Evolutionary conservation across 805 yeast species (phyloP).

Genomic region (Metschnikowia lunata): DNA sequence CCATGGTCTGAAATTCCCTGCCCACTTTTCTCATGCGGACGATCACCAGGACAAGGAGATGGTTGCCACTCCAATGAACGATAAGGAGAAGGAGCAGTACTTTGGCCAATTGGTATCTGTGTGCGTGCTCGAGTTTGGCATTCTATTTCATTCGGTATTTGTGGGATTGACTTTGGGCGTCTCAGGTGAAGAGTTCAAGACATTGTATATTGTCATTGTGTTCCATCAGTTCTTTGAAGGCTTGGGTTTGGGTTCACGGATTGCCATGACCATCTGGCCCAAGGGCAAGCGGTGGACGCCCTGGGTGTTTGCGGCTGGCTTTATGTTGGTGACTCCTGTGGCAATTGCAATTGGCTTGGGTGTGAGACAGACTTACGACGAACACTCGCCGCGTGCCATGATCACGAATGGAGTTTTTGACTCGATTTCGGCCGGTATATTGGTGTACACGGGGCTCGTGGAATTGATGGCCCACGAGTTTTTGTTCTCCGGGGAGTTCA

Average conservation of each 20-base stretch:
- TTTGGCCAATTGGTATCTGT: conserved; percentile 54
- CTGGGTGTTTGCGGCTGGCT: conserved; percentile 30
- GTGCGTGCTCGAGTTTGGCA: conserved; percentile 70
- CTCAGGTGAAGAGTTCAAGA: conserved; percentile 68
- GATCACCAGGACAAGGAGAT: conserved; percentile 43
- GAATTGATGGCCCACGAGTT: conserved; percentile 40
- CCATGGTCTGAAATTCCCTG: conserved; percentile 25
- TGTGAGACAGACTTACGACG: conserved; percentile 29
- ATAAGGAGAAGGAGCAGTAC: conserved; percentile 41
- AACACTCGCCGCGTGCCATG: conserved; percentile 29
- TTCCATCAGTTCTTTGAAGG: conserved; percentile 87
- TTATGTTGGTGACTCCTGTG: conserved; percentile 30
- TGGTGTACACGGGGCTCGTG: conserved; percentile 33
- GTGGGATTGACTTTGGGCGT: conserved; percentile 76
- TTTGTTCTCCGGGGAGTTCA: conserved; percentile 29
- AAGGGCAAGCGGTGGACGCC: conserved; percentile 44
- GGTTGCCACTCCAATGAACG: conserved; percentile 31
- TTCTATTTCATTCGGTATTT: conserved; percentile 78
- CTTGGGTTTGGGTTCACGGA: conserved; percentile 75
- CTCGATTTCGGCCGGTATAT: conserved; percentile 32
- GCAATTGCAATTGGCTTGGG: conserved; percentile 35
- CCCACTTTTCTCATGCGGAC: conserved; percentile 41
- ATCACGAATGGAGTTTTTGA: conserved; percentile 33
- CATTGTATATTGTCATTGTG: conserved; percentile 62
- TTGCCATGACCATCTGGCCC: conserved; percentile 59